Evolutionary conservation across 2,329 filamentous ascomycete species (phyloP).

Genomic region (Penicillium sp.): DNA sequence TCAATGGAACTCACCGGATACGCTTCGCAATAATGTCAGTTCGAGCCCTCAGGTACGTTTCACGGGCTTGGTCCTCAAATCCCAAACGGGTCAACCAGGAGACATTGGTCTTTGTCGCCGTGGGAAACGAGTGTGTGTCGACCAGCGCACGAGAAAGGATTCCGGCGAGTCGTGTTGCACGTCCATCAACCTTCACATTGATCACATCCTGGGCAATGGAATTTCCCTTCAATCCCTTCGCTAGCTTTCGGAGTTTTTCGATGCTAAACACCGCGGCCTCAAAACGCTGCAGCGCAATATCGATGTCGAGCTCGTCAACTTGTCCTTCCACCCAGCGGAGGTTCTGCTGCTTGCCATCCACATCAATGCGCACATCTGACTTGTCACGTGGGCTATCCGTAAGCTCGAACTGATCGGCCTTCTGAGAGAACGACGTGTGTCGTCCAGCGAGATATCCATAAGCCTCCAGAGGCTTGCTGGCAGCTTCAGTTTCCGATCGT

Average conservation of each 20-base stretch:
- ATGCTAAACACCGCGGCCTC: constrained; percentile 80
- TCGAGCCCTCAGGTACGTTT: constrained; percentile 80
- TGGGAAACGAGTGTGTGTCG: constrained; percentile 73
- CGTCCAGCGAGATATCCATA: constrained; percentile 83
- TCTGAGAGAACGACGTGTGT: constrained; percentile 70
- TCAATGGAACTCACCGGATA: constrained; percentile 62
- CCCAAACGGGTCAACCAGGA: constrained; percentile 82
- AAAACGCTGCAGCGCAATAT: constrained; percentile 87
- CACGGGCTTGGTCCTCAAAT: constrained; percentile 84
- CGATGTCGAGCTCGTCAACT: constrained; percentile 93
- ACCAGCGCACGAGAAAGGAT: constrained; percentile 76
- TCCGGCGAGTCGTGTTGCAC: constrained; percentile 72
- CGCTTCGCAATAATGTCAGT: constrained; percentile 76
- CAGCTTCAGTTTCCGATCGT: constrained; percentile 83
- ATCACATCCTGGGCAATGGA: constrained; percentile 88
- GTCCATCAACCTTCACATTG: constrained; percentile 83
- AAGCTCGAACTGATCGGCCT: constrained; percentile 76
- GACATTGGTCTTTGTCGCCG: constrained; percentile 77
- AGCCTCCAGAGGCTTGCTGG: constrained; percentile 78
- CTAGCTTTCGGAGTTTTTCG: constrained; percentile 79
- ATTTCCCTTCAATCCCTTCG: constrained; percentile 80
- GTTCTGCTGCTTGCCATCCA: constrained; percentile 95
- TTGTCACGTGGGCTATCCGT: constrained; percentile 74
- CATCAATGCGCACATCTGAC: constrained; percentile 78
- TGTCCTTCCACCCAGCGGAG: constrained; percentile 93